These are phyloP conservation scores for Cladophialophora yegresii DNA, from an alignment of 2,329 filamentous ascomycete species.

Conservation along the genomic window DNA sequence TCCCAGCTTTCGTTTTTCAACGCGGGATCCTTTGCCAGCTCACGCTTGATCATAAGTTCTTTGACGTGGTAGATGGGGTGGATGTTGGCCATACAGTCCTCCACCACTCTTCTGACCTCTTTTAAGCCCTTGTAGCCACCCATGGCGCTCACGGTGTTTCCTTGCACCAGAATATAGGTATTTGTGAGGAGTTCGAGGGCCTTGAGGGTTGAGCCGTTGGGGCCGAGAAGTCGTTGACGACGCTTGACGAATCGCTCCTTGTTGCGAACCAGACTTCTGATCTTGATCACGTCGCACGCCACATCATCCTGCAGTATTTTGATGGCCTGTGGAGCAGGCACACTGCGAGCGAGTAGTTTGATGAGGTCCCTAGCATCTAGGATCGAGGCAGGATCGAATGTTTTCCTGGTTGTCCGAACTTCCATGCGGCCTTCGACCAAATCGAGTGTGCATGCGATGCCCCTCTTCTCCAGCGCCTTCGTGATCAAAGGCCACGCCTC, in stretches of 20 bases:
- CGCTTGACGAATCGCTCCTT: constrained; percentile 96
- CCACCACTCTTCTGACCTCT: constrained; percentile 82
- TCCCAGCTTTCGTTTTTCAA: constrained; percentile 91
- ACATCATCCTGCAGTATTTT: constrained; percentile 92
- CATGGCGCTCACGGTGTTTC: constrained; percentile 92
- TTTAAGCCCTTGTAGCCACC: constrained; percentile 91
- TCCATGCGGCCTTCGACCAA: constrained; percentile 95
- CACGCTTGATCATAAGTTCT: constrained; percentile 89
- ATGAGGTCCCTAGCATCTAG: constrained; percentile 93
- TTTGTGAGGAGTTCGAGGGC: constrained; percentile 88
- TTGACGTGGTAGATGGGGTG: constrained; percentile 93
- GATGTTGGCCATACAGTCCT: constrained; percentile 96
- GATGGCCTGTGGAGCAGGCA: constrained; percentile 75
- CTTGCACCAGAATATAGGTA: constrained; percentile 93
- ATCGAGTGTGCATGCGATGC: constrained; percentile 89
- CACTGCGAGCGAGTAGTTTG: constrained; percentile 85
- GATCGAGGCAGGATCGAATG: constrained; percentile 87
- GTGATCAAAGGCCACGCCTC: constrained; percentile 93
- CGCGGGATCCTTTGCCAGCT: constrained; percentile 84
- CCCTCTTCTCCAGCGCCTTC: constrained; percentile 78
- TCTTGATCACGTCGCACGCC: constrained; percentile 95
- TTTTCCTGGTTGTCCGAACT: constrained; percentile 90
- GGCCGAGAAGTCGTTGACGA: constrained; percentile 86
- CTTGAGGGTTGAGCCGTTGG: constrained; percentile 88
- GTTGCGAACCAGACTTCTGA: constrained; percentile 82